A percentile compares a stretch with the other conserved stretches of the same genome.
Evolutionary conservation across 345 rosid species (phyloP).

Genomic region (Salix udensis): DNA sequence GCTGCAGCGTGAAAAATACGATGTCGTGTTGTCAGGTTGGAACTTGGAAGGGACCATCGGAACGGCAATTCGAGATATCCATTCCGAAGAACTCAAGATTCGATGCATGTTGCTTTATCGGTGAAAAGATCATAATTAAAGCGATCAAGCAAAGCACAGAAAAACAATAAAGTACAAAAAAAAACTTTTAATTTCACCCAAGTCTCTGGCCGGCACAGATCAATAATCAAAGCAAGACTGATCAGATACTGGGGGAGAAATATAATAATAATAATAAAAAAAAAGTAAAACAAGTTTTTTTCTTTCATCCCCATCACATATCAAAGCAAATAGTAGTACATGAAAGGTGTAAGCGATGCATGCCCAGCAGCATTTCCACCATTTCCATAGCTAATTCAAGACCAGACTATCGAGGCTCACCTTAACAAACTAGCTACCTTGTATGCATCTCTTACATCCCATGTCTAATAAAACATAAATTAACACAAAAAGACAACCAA

Average conservation of each 20-base stretch:
- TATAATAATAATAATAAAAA: background rate
- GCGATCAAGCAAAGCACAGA: background rate
- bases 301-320: slow-evolving; percentile 11
- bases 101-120: background rate
- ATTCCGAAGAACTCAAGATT: background rate
- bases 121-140: background rate
- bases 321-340: slow-evolving; percentile 27
- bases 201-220: background rate
- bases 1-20: background rate
- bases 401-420: background rate
- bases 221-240: background rate
- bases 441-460: slow-evolving; percentile 77
- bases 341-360: slow-evolving; percentile 73
- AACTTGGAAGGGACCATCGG: background rate
- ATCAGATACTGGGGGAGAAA: background rate
- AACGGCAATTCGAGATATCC: background rate
- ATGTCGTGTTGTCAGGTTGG: background rate
- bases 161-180: background rate
- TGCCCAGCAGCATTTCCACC: slow-evolving; percentile 45
- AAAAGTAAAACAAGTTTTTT: background rate
- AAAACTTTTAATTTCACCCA: no score
- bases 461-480: slow-evolving; percentile 12
- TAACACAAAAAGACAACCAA: background rate
- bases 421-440: slow-evolving; percentile 27
- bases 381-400: background rate